Evolutionary conservation across 2,329 filamentous ascomycete species (phyloP).

Genomic region (Dothidotthia symphoricarpi): DNA sequence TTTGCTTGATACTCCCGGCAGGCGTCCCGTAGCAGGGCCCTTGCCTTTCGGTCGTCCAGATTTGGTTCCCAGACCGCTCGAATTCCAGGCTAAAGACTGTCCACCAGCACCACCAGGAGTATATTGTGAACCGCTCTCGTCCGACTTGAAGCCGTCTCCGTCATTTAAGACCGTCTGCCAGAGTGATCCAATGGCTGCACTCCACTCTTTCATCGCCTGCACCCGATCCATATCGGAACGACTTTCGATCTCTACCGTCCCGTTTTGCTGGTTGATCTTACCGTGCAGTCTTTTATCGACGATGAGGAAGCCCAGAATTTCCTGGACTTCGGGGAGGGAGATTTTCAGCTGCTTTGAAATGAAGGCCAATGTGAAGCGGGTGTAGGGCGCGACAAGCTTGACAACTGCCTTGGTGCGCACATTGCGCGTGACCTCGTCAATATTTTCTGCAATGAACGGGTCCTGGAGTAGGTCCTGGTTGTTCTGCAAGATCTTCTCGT

Average conservation of each 20-base stretch:
- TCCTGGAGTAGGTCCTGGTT: conserved; percentile 89
- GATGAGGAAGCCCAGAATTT: conserved; percentile 93
- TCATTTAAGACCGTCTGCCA: conserved; percentile 74
- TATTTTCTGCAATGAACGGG: conserved; percentile 97
- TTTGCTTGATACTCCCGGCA: conserved; percentile 39
- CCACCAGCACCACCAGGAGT: conserved; percentile 29
- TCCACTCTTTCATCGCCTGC: conserved; percentile 70
- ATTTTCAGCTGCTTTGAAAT: conserved; percentile 88
- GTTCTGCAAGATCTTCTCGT: conserved; percentile 81
- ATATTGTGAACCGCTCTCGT: conserved; percentile 44
- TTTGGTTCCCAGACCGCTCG: conserved; percentile 31
- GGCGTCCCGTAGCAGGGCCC: conserved; percentile 34
- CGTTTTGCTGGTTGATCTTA: conserved; percentile 83
- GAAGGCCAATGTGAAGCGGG: conserved; percentile 82
- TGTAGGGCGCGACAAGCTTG: conserved; percentile 92
- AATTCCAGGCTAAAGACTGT: conserved; percentile 29
- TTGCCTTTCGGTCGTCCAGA: conserved; percentile 40
- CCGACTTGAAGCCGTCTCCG: conserved; percentile 65
- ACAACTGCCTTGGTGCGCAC: conserved; percentile 96
- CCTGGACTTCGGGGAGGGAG: conserved; percentile 79
- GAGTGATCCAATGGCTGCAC: conserved; percentile 65
- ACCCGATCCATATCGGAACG: conserved; percentile 72
- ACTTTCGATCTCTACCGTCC: conserved; percentile 77
- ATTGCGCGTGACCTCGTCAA: conserved; percentile 96
- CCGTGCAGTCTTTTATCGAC: conserved; percentile 83